Evolutionary conservation across 2,329 filamentous ascomycete species (phyloP).

Genomic region (Xylaria sp.): DNA sequence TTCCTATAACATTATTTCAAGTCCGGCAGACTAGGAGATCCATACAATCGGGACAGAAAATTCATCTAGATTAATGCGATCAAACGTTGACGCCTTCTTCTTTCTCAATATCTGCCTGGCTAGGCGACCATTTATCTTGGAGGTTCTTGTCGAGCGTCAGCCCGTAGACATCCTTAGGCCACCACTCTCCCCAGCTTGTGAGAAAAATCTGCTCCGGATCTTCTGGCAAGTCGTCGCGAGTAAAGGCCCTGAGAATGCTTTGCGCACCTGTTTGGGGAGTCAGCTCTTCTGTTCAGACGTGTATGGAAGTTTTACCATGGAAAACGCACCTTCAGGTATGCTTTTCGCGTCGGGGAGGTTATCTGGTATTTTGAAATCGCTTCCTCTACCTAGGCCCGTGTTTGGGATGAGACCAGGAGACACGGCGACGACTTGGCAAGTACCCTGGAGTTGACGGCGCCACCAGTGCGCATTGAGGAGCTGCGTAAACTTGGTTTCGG

Average conservation of each 20-base stretch:
- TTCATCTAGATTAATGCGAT: background rate
- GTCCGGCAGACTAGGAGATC: too few species aligned
- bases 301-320: slow-evolving; percentile 9
- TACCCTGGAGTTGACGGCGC: slow-evolving; percentile 61
- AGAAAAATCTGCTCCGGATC: slow-evolving; percentile 65
- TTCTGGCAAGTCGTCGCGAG: slow-evolving; percentile 59
- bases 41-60: too few species aligned
- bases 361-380: slow-evolving; percentile 45
- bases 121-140: slow-evolving; percentile 64
- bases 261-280: slow-evolving; percentile 53
- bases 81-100: slow-evolving; percentile 50
- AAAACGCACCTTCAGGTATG: slow-evolving; percentile 56
- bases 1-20: background rate
- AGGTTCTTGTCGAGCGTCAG: slow-evolving; percentile 57
- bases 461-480: slow-evolving; percentile 66
- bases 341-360: slow-evolving; percentile 60
- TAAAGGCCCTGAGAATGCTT: slow-evolving; percentile 59
- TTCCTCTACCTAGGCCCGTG: slow-evolving; percentile 56
- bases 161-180: slow-evolving; percentile 57
- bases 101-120: slow-evolving; percentile 60
- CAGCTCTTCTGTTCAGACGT: background rate
- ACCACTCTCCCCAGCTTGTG: slow-evolving; percentile 68
- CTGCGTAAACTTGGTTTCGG: slow-evolving; percentile 61
- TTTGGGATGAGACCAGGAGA: slow-evolving; percentile 63
- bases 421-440: slow-evolving; percentile 61